Evolutionary conservation across 1,139 yeast genomes (phyloP), one percentile per base, ranked within the genome.

Genomic region (Yamadazyma jaroonii): DNA sequence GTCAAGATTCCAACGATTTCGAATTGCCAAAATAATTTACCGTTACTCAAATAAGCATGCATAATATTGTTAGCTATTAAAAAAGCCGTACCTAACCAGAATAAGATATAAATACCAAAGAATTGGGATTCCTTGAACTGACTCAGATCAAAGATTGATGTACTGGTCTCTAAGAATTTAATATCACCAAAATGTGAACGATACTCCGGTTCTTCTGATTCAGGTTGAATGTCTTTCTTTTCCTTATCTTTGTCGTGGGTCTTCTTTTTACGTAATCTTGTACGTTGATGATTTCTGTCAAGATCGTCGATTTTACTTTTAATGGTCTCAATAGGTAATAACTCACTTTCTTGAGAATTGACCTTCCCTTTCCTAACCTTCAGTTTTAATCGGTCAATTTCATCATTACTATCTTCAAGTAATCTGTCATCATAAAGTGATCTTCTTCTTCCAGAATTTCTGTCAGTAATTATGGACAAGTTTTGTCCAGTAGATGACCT

Each of bases 21-120:
- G 33, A 79, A 71, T 21, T 77, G 65, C 31, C 65, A 52, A 24
- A 67, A 43, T 7, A 57, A 48, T n/a, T 43, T 47, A 2, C 47
- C 37, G n/a, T 47, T 46, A 12, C 41, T 33, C 47, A 57, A 53
- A 36, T 65, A 58, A 14, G 64, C 68, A 40, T 75, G 74, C 20
- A 77, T 65, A n/a, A 76, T 47, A 25, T 66, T 69, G 39, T 73
- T 72, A 27, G 76, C 48, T 42, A 77, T 71, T 27, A 72, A 57
- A 41, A 82, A 73, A 7, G 74, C 81, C 7, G 81, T 74, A 2
- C 75, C 74, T 39, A 83, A 60, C 94, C 94, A 84, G 45, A 80
- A 77, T 37, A 83, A 67, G 9, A 83, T 77, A 50, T 77, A 84
- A 31, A 84, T 64, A 1, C 92, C 94, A 45, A 72, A 77, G 53